Conservation (phyloP, 2,329 filamentous ascomycete genomes). For the Talaromyces sp. region DNA sequence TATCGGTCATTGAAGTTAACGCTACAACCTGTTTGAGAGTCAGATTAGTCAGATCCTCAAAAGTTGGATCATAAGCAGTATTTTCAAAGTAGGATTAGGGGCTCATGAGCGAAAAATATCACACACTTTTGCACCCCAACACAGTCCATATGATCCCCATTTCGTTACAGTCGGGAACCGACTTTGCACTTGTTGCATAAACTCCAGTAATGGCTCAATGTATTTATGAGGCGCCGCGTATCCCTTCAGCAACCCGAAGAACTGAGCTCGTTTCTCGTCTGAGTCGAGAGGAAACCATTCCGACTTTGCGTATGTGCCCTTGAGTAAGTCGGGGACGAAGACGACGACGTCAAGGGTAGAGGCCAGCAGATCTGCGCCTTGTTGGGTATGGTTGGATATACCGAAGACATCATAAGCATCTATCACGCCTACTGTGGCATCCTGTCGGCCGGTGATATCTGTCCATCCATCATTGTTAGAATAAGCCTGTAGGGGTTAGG, state of each 20-base stretch:
- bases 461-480: neutral
- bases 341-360: constrained; percentile 24
- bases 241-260: neutral
- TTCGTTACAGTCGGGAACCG: neutral
- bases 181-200: neutral
- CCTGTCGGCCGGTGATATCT: neutral
- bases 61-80: too few species aligned
- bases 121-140: neutral
- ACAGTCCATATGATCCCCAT: neutral
- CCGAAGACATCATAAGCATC: neutral
- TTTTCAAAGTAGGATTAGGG: too few species aligned
- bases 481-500: neutral
- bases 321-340: constrained; percentile 40
- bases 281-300: constrained; percentile 39
- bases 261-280: neutral
- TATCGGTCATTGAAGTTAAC: neutral
- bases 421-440: neutral
- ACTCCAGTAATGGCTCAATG: neutral
- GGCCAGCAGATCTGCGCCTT: neutral
- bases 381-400: neutral
- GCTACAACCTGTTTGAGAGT: neutral
- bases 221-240: neutral
- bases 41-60: too few species aligned
- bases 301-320: constrained; percentile 37
- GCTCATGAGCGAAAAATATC: too few species aligned